Percentiles rank a stretch among this genome's conserved stretches.
Conservation (phyloP, 2,329 filamentous ascomycete species). For the Periconia sp. region DNA sequence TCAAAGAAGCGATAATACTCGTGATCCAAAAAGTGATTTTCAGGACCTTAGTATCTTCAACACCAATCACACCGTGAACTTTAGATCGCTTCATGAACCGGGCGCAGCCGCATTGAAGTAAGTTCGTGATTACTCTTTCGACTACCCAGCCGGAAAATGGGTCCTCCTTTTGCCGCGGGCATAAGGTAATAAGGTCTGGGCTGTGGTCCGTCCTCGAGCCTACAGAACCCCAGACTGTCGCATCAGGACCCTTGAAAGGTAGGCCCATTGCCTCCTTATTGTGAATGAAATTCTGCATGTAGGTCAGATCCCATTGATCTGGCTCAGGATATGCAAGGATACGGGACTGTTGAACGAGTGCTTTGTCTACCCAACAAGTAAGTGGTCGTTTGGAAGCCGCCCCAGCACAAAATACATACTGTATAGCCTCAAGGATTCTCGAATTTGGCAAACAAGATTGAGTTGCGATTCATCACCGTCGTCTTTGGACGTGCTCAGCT, state of each 20-base stretch:
- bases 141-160: constrained; percentile 23
- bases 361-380: constrained; percentile 12
- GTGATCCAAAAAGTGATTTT: constrained; percentile 15
- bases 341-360: constrained; percentile 23
- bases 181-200: constrained; percentile 18
- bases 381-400: not conserved
- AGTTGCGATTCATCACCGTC: constrained; percentile 11
- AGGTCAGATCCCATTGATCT: constrained; percentile 16
- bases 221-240: constrained; percentile 15
- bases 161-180: constrained; percentile 20
- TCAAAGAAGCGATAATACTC: constrained; percentile 13
- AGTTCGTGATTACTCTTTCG: constrained; percentile 10
- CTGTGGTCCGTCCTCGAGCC: constrained; percentile 1
- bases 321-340: constrained; percentile 16
- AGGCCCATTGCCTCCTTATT: constrained; percentile 9
- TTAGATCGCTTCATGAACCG: constrained; percentile 17
- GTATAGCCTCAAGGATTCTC: constrained; percentile 17
- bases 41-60: constrained; percentile 5
- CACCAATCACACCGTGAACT: constrained; percentile 9
- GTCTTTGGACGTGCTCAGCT: constrained; percentile 1
- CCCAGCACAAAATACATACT: constrained; percentile 12
- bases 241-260: constrained; percentile 14
- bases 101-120: constrained; percentile 15
- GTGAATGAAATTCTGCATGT: constrained; percentile 23
- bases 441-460: constrained; percentile 14